Evolutionary conservation across 768 basidiomycete species (phyloP).

Genomic region (Termitomyces sp.): DNA sequence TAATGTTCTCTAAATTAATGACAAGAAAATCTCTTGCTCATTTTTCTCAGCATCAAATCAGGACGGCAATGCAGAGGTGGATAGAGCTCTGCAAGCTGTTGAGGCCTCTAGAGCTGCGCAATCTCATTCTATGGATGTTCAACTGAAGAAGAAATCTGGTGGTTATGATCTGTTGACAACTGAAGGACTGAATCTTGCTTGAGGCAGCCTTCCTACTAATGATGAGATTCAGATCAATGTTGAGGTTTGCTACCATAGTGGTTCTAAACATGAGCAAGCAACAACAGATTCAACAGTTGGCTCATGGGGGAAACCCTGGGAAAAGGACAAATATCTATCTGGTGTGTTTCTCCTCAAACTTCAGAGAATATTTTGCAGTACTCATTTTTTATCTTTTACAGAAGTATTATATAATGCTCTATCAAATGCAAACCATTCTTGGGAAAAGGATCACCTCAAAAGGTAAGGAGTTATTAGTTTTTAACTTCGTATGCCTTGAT

Average conservation of each 20-base stretch:
- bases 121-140: neutral
- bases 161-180: neutral
- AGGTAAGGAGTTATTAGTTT: neutral
- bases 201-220: neutral
- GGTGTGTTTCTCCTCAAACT: neutral
- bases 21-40: neutral
- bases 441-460: neutral
- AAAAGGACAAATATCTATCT: conserved; percentile 6
- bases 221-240: neutral
- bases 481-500: neutral
- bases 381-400: neutral
- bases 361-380: neutral
- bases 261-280: conserved; percentile 2
- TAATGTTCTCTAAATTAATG: neutral
- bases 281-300: conserved; percentile 4
- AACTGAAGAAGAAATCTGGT: neutral
- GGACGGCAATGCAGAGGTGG: neutral
- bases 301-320: conserved; percentile 14
- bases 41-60: neutral
- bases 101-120: neutral
- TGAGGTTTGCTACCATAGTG: neutral
- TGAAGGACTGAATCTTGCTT: neutral
- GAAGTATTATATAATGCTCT: neutral
- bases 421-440: neutral
- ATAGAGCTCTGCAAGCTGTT: neutral